A percentile compares a stretch with the other conserved stretches of the same genome.
Conservation (phyloP, 2,329 filamentous ascomycete species). For the Chaetomiaceae sp. region DNA sequence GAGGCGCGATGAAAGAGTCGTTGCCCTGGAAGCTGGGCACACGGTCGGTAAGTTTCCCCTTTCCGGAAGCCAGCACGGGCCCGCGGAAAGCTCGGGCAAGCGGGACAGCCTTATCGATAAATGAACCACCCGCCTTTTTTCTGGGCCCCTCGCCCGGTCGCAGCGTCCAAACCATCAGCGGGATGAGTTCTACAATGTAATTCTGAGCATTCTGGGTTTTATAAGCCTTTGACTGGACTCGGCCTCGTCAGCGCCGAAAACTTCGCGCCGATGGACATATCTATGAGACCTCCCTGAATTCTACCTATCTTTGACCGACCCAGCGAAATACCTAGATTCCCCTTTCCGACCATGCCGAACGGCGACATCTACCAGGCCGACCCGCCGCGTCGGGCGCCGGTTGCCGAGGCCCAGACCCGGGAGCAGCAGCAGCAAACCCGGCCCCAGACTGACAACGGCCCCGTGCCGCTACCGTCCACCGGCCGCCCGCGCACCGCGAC, state of each 20-base stretch:
- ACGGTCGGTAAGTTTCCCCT: neutral
- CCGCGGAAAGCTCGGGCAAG: constrained; percentile 10
- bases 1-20: neutral
- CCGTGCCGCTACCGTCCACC: neutral
- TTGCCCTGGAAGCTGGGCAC: neutral
- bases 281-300: constrained; percentile 21
- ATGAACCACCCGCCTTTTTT: neutral
- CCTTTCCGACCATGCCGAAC: constrained; percentile 19
- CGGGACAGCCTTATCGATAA: constrained; percentile 13
- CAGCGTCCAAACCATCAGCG: constrained; percentile 16
- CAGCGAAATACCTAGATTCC: neutral
- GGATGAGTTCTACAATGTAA: constrained; percentile 29
- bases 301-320: neutral
- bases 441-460: neutral
- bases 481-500: constrained; percentile 35
- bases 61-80: neutral
- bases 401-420: constrained; percentile 7
- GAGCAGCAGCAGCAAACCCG: constrained; percentile 3
- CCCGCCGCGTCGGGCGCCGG: constrained; percentile 10
- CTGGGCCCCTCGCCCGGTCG: neutral
- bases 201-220: constrained; percentile 26
- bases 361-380: constrained; percentile 24
- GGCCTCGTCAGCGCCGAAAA: constrained; percentile 8
- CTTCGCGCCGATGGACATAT: constrained; percentile 15
- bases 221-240: constrained; percentile 15